These are phyloP conservation scores for Botrytis porri DNA, from an alignment of 2,329 filamentous ascomycete species.

Conservation along the genomic window DNA sequence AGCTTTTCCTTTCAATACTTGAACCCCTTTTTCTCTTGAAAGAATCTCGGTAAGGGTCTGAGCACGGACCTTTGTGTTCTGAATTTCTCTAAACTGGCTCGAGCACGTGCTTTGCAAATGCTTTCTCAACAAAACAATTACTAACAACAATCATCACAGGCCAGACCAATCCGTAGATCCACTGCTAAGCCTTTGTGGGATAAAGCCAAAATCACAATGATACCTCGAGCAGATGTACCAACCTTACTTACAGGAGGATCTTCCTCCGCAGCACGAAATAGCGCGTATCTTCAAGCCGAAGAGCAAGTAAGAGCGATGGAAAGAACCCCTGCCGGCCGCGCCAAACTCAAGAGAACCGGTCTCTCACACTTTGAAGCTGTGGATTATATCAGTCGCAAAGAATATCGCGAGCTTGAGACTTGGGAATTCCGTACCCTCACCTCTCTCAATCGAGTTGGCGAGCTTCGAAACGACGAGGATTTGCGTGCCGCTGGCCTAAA, in stretches of 20 bases:
- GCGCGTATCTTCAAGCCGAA: background rate
- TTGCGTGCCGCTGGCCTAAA: constrained; percentile 29
- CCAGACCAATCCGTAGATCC: constrained; percentile 19
- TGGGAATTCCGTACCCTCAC: constrained; percentile 32
- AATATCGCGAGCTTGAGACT: constrained; percentile 18
- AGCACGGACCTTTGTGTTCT: constrained; percentile 4
- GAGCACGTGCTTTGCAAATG: background rate
- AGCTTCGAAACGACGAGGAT: constrained; percentile 35
- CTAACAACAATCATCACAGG: background rate
- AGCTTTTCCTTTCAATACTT: background rate
- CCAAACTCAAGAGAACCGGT: background rate
- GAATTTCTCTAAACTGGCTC: background rate
- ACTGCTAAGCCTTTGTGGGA: constrained; percentile 21
- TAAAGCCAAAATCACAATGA: constrained; percentile 23
- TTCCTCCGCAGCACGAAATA: background rate
- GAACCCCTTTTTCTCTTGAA: background rate
- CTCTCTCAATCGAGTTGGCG: constrained; percentile 29
- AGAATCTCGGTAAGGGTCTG: background rate
- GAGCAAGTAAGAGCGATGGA: background rate
- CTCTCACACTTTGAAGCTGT: background rate
- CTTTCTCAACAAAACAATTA: background rate
- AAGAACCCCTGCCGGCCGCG: background rate
- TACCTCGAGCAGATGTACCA: constrained; percentile 25
- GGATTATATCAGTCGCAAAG: constrained; percentile 4
- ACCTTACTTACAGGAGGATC: constrained; percentile 13